Evolutionary conservation across 140 eudicot species (phyloP).

Genomic region (Cichorium intybus): DNA sequence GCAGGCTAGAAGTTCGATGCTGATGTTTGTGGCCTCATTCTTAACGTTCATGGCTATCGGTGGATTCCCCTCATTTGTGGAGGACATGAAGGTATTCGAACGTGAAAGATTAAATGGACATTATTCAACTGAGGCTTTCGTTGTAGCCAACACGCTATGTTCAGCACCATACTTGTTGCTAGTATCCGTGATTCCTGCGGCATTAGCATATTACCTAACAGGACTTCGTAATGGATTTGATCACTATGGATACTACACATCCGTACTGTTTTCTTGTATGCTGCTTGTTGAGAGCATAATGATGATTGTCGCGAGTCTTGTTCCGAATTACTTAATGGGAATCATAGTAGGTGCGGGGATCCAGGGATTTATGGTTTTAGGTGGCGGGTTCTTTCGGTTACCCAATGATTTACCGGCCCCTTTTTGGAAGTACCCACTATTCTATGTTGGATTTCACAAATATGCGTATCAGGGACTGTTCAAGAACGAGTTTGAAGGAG

Average conservation of each 20-base stretch:
- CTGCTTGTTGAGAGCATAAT: slow-evolving; percentile 45
- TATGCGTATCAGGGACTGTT: slow-evolving; percentile 47
- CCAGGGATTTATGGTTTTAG: slow-evolving; percentile 44
- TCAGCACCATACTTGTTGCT: slow-evolving; percentile 43
- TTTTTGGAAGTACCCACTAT: slow-evolving; percentile 49
- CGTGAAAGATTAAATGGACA: slow-evolving; percentile 61
- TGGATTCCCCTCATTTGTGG: slow-evolving; percentile 63
- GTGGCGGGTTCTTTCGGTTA: slow-evolving; percentile 45
- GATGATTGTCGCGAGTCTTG: slow-evolving; percentile 52
- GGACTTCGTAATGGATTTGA: slow-evolving; percentile 41
- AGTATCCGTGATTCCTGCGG: slow-evolving; percentile 47
- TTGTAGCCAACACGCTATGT: slow-evolving; percentile 46
- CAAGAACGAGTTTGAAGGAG: slow-evolving; percentile 50
- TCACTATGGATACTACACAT: slow-evolving; percentile 37
- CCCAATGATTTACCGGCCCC: slow-evolving; percentile 38
- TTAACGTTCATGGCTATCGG: slow-evolving; percentile 55
- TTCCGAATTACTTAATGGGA: slow-evolving; percentile 54
- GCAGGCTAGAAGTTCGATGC: slow-evolving; percentile 52
- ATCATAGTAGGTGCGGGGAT: slow-evolving; percentile 46
- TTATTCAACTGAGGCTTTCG: slow-evolving; percentile 37
- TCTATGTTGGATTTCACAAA: slow-evolving; percentile 43
- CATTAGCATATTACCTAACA: slow-evolving; percentile 35
- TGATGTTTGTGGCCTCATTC: slow-evolving; percentile 44
- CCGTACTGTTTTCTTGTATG: slow-evolving; percentile 32
- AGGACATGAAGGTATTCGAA: slow-evolving; percentile 59